These are phyloP conservation scores for Angophora floribunda DNA, from an alignment of 345 rosid genomes.

Conservation along the genomic window DNA sequence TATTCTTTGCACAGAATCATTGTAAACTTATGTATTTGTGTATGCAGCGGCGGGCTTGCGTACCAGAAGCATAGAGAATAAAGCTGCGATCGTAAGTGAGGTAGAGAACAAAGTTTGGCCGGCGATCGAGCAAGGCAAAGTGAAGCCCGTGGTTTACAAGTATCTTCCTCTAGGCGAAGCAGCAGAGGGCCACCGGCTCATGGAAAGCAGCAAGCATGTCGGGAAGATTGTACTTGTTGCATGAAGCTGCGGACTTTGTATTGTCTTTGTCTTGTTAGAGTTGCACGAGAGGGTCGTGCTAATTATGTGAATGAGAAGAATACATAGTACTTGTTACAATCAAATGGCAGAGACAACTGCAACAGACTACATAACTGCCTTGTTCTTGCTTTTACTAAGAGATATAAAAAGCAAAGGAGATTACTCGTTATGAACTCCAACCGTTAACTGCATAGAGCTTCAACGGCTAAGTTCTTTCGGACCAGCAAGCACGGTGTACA, in stretches of 20 bases:
- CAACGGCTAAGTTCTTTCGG: slow-evolving; percentile 31
- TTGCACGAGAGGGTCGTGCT: not conserved
- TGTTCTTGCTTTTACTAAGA: not conserved
- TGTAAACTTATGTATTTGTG: not conserved
- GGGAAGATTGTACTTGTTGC: slow-evolving; percentile 75
- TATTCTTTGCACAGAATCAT: not conserved
- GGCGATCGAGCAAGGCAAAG: slow-evolving; percentile 56
- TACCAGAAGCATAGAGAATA: slow-evolving; percentile 55
- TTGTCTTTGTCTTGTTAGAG: not conserved
- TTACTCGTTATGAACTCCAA: not conserved
- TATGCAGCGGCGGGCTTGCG: slow-evolving; percentile 72
- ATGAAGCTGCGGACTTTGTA: slow-evolving; percentile 1
- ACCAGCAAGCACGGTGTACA: slow-evolving; percentile 25
- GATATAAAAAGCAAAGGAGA: not conserved
- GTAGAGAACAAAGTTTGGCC: slow-evolving; percentile 87
- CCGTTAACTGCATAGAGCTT: slow-evolving; percentile 25
- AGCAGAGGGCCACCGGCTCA: slow-evolving; percentile 61
- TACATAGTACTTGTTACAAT: not conserved
- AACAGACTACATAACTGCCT: not conserved
- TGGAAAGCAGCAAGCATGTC: slow-evolving; percentile 71
- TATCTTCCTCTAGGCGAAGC: slow-evolving; percentile 44
- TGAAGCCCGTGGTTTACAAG: slow-evolving; percentile 60
- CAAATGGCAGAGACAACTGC: not conserved
- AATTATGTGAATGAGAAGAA: not conserved
- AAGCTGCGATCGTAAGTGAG: slow-evolving; percentile 59